Base-by-base conservation (phyloP, 1,284 basidiomycete species). In the Lentinus polychrous region DNA sequence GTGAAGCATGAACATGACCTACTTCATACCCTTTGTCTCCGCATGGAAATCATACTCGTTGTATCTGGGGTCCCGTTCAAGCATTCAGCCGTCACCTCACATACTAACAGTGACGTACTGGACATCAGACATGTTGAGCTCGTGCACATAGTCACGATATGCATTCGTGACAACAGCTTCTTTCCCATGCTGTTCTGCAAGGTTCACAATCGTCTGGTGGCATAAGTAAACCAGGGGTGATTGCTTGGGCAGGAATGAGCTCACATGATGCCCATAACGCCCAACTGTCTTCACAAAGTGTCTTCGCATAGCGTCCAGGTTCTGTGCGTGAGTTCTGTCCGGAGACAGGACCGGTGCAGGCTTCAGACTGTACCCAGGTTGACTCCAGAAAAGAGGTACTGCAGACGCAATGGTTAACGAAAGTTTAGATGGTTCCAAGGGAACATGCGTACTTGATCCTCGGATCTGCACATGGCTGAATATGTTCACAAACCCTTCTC, bases 11-110 rank as follows among this genome's bases (percentile, higher is more conserved):
- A 41, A 42, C 49, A 17, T 10, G 32, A 65, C 76, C 60, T 69
- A 95, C 80, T 89, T 89, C 90, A 94, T 94, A 14, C 92, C 91
- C 61, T 78, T 85, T 5, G 89, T 95, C 65, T 94, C 89, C 7
- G 74, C 76, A 65, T 97, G 94, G 65, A 97, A 97, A 63, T 96
- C 93, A 60, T 94, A 96, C 53, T 83, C 83, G 53, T 70, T 66
- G 55, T 87, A 88, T 50, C 60, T 66, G 46, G 27, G 7, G n/a
- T n/a, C 8, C 15, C 45, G 17, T 20, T 32, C 36, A 32, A 37
- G 14, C 27, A 27, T 27, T 27, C 27, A 10, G 10, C 27, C 10
- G 27, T 27, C 27, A 10, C 4, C 27, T 27, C 27, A 4, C 10
- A 4, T 10, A 10, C 27, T 27, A 10, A 27, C 27, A 27, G 10